Evolutionary conservation across 768 basidiomycete species (phyloP).

Genomic region (Panellus pusillus): DNA sequence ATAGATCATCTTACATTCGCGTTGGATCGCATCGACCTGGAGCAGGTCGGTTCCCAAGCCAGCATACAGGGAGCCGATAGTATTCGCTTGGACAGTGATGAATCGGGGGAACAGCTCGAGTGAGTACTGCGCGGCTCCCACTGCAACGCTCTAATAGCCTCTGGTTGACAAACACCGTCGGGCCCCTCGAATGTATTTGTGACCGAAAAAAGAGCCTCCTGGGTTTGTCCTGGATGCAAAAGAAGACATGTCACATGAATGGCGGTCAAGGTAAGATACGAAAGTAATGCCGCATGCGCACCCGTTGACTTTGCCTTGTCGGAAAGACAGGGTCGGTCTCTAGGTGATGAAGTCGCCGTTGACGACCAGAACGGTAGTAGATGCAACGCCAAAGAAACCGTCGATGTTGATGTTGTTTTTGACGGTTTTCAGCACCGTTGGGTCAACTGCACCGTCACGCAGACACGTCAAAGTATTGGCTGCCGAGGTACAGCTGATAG

Average conservation of each 20-base stretch:
- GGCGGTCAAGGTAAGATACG: neutral
- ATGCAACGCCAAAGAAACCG: conserved; percentile 33
- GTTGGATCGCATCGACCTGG: conserved; percentile 22
- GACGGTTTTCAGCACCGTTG: conserved; percentile 19
- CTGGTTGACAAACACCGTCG: conserved; percentile 27
- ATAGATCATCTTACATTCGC: conserved; percentile 27
- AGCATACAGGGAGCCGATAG: conserved; percentile 17
- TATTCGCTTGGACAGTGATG: neutral
- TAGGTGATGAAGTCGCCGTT: too few relatives aligned
- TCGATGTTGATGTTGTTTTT: conserved; percentile 27
- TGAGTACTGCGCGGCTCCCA: conserved; percentile 19
- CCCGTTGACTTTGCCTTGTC: conserved; percentile 30
- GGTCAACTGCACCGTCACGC: conserved; percentile 22
- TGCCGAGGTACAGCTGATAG: too few relatives aligned
- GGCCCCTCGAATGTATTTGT: conserved; percentile 37
- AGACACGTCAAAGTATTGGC: conserved; percentile 19
- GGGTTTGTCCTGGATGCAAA: conserved; percentile 18
- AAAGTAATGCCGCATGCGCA: conserved; percentile 25
- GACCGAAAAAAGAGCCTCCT: too few relatives aligned
- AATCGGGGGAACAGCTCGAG: conserved; percentile 26
- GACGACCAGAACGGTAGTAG: conserved; percentile 33
- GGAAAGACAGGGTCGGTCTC: too few relatives aligned
- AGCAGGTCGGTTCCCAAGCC: conserved; percentile 16
- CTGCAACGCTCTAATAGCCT: conserved; percentile 10
- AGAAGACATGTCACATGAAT: neutral